A percentile compares a stretch with the other conserved stretches of the same genome.
phyloP scores from a whole-genome alignment of 768 basidiomycete species.

The Cystoderma amianthinum region DNA sequence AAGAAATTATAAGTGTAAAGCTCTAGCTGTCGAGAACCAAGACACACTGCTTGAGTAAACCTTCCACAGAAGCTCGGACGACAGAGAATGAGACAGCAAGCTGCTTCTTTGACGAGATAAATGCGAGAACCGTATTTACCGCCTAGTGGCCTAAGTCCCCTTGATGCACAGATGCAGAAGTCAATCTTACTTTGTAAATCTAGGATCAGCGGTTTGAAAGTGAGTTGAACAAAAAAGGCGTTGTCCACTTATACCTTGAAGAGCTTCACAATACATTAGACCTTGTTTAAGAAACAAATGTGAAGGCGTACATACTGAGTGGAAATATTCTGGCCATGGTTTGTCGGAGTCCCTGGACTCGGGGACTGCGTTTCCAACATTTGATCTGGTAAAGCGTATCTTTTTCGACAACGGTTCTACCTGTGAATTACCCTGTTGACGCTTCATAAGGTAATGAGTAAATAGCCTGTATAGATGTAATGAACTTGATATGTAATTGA shows the following conservation, averaged over 20 bases:
- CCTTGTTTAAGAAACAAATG: too few relatives aligned
- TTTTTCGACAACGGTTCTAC: too few relatives aligned
- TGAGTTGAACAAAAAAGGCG: too few relatives aligned
- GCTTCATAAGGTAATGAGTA: too few relatives aligned
- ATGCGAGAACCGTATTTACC: conserved; percentile 84
- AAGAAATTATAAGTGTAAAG: conserved; percentile 2
- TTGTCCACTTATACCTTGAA: neutral
- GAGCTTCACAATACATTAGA: too few relatives aligned
- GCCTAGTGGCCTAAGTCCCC: conserved; percentile 38
- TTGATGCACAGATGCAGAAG: neutral
- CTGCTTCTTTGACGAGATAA: conserved; percentile 75
- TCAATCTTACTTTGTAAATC: conserved; percentile 28
- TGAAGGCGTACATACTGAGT: conserved; percentile 1
- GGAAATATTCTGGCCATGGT: neutral
- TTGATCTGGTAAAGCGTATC: too few relatives aligned
- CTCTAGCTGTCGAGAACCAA: neutral
- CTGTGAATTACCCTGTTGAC: too few relatives aligned
- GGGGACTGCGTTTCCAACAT: too few relatives aligned
- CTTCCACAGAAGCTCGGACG: conserved; percentile 74
- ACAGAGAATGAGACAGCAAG: conserved; percentile 75
- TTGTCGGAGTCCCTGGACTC: too few relatives aligned
- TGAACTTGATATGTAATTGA: too few relatives aligned
- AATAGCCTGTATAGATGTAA: too few relatives aligned
- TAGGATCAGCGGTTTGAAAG: too few relatives aligned
- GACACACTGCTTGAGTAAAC: conserved; percentile 63